These are phyloP conservation scores for Syzygium malaccense DNA, from an alignment of 441 rosid species.

Conservation along the genomic window DNA sequence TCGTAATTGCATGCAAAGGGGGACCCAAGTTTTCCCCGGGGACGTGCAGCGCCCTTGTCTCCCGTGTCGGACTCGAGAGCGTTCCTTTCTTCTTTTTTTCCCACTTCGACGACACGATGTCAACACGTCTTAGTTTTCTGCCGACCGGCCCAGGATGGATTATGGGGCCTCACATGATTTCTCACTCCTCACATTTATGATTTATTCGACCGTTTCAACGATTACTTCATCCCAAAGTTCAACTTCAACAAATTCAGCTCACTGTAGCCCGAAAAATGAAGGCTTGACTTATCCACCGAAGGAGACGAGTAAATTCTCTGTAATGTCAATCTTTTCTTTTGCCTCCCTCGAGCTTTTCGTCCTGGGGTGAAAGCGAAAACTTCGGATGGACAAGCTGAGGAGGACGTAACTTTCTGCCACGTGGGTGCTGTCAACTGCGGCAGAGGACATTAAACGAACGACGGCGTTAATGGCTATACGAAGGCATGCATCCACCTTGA, in stretches of 20 bases:
- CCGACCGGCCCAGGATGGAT: not conserved
- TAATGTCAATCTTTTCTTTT: not conserved
- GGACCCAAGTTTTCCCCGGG: not conserved
- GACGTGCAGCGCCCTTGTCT: not conserved
- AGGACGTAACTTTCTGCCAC: not conserved
- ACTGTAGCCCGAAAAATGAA: not conserved
- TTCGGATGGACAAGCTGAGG: not conserved
- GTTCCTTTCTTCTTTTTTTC: not conserved
- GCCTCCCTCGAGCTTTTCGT: not conserved
- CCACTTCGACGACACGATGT: not conserved
- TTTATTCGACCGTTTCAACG: not conserved
- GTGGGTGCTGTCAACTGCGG: not conserved
- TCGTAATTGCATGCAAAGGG: not conserved
- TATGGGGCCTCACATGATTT: no score
- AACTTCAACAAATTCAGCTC: not conserved
- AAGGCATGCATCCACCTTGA: not conserved
- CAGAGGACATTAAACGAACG: not conserved
- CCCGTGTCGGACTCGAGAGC: not conserved
- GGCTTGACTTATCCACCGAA: not conserved
- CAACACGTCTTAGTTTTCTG: not conserved
- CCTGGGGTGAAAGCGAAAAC: not conserved
- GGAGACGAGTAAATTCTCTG: not conserved
- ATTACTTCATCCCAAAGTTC: not conserved
- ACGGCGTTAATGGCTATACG: not conserved
- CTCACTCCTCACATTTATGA: no score